Evolutionary conservation across 2,329 filamentous ascomycete species (phyloP), one percentile per base, ranked within the genome.

Genomic region (Akanthomyces lecanii): DNA sequence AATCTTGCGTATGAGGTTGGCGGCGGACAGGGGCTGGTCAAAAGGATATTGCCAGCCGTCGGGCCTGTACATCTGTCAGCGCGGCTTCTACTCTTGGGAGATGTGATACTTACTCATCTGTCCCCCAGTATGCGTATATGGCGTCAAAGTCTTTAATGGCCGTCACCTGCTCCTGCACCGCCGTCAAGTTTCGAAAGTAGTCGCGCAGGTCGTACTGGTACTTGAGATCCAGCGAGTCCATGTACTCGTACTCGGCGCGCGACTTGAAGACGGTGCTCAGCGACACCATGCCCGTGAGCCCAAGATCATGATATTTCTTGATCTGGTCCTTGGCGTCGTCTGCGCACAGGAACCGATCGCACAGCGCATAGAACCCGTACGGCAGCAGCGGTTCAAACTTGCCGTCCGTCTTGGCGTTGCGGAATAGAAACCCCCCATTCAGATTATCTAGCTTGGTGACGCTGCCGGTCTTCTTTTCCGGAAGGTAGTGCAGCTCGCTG

Each of bases 1-100:
- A 1, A 86, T 71, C 0, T 69, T 64, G 63, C 76, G 77, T 68
- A 86, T 78, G 6, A 77, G 69, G 40, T 76, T 69, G 67, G 81
- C 78, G 0, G 79, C 75, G 23, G 73, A 65, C 1, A 66, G 64
- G 0, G 83, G 78, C 0, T 77, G 76, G 63, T 81, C 75, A 62
- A 86, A 78, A 6, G 83, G 79, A 67, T 86, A 79, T 62, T 82
- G 78, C 71, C 78, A 78, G 23, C 85, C 85, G 68, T 86, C 85
- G 5, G 83, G 82, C 66, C 75, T 77, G 57, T 11, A 16, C 28
- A 2, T 36, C 10, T 50, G 30, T 58, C 42, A 48, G 28, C 42
- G 25, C 21, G 0, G 1, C 16, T 33, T 36, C 4, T 10, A 12
- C 5, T 52, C 2, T 12, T 14, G 10, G 56, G 59, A 30, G 47